Evolutionary conservation across 1,284 basidiomycete species (phyloP).

Genomic region (Fistulina hepatica): DNA sequence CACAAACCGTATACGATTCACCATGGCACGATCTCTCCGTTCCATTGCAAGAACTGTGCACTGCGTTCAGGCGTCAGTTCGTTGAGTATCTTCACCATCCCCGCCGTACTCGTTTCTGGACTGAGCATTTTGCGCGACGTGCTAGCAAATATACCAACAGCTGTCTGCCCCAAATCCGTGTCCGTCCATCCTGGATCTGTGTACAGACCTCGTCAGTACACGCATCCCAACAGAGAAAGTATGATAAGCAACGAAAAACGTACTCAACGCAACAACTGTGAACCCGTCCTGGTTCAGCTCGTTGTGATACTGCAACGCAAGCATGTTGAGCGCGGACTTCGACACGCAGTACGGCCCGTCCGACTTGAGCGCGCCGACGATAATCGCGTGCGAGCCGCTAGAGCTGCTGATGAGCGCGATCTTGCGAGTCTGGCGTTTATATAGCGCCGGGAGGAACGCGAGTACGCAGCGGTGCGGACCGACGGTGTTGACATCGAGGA

Average conservation of each 20-base stretch:
- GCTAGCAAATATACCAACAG: conserved; percentile 12
- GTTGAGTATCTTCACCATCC: conserved; percentile 10
- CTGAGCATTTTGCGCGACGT: conserved; percentile 12
- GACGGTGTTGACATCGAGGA: conserved; percentile 13
- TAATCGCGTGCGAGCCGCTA: conserved; percentile 13
- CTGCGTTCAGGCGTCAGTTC: conserved; percentile 9
- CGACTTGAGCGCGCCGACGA: conserved; percentile 6
- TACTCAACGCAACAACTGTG: conserved; percentile 10
- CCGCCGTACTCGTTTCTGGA: no score
- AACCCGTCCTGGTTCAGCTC: conserved; percentile 9
- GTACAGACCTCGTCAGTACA: no score
- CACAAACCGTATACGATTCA: conserved; percentile 7
- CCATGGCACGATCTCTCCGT: conserved; percentile 14
- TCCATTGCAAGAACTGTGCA: conserved; percentile 11
- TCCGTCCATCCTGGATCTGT: conserved; percentile 12
- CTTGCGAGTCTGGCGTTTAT: conserved; percentile 10
- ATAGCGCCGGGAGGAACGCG: conserved; percentile 15
- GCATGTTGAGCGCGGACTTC: conserved; percentile 16
- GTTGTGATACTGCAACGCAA: conserved; percentile 13
- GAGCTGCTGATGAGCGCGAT: conserved; percentile 12
- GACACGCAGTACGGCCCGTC: conserved; percentile 13
- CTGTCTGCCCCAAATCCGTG: conserved; percentile 16
- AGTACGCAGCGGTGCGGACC: conserved; percentile 14
- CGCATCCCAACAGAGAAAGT: no score
- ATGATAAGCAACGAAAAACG: no score